phyloP scores from a whole-genome alignment of 2,329 filamentous ascomycete genomes.

The Alternaria angustiovoidea region DNA sequence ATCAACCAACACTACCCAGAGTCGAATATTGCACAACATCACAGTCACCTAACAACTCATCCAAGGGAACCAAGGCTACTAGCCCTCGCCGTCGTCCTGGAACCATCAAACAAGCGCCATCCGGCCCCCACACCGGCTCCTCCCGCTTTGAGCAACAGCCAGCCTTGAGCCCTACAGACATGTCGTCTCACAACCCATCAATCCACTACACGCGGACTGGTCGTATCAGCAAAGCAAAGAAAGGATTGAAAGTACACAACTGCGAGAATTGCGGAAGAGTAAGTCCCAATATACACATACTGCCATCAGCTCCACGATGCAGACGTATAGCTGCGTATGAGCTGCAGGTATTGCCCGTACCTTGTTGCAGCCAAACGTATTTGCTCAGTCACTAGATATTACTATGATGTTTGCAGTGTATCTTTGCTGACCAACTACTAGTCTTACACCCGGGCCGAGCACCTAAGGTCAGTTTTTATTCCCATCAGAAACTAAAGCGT shows the following conservation, averaged over 20 bases:
- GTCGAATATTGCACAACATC: constrained; percentile 33
- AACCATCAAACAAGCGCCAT: constrained; percentile 30
- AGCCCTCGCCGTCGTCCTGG: constrained; percentile 41
- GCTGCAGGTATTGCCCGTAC: neutral
- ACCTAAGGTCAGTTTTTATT: constrained; percentile 50
- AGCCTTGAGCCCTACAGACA: constrained; percentile 40
- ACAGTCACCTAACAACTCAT: constrained; percentile 39
- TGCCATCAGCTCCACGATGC: neutral
- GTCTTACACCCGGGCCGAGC: constrained; percentile 59
- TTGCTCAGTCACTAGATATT: neutral
- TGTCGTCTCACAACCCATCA: constrained; percentile 36
- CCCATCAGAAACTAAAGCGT: neutral
- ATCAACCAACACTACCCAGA: constrained; percentile 22
- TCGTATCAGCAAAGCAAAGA: constrained; percentile 58
- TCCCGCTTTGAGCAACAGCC: constrained; percentile 44
- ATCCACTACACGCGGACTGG: constrained; percentile 57
- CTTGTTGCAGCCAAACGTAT: neutral
- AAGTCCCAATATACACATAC: constrained; percentile 29
- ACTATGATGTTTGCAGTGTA: neutral
- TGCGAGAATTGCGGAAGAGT: constrained; percentile 58
- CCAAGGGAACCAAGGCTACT: constrained; percentile 29
- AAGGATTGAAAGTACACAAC: constrained; percentile 56
- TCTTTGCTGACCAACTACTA: constrained; percentile 38
- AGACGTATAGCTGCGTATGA: constrained; percentile 11
- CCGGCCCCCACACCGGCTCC: constrained; percentile 37